Base-by-base conservation (phyloP, 352 stramenopile species). In the Phytophthora lateralis region DNA sequence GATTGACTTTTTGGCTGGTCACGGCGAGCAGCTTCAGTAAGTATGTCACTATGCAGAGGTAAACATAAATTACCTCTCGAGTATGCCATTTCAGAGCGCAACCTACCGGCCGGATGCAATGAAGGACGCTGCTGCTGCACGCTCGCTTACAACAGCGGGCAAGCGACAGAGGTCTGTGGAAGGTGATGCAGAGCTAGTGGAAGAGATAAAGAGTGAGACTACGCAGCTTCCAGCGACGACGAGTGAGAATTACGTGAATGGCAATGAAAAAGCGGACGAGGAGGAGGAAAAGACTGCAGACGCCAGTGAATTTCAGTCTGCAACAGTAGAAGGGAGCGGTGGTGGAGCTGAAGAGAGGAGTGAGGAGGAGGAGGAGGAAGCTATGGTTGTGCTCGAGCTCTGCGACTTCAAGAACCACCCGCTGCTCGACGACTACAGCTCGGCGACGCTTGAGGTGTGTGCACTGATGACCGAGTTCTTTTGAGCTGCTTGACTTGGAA, bases 341-440 rank as follows among this genome's bases (percentile, higher is more conserved):
- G 29, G 32, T 5, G 27, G 41, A 9, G 26, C 6, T 30, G 26
- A 8, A 12, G 52, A 73, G 2, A 58, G 80, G 2, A 75, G 75
- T 6, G 78, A 80, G 4, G 76, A 90, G 14, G 78, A 80, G 4
- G 76, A 90, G 14, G 83, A 92, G 9, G 83, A 92, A 42, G 71
- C 79, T 34, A 58, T 91, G 20, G 80, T 93, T 11, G 82, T 90
- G 54, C 55, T 93, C 63, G 84, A 93, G 60, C 66, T 93, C 1
- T 80, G 73, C 39, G 84, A 93, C 55, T 91, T 93, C 49, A 91
- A 90, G 69, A 89, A 93, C 54, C 84, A 93, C 41, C 80, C 84
- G 26, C 74, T 93, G 26, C 71, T 93, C 35, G 78, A 91, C 50
- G 82, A 90, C 63, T 87, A 90, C 70, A 76, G 61, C 11, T 69